These are phyloP conservation scores for Fraxinus excelsior DNA, from an alignment of 257 asterid genomes.

Conservation along the genomic window DNA sequence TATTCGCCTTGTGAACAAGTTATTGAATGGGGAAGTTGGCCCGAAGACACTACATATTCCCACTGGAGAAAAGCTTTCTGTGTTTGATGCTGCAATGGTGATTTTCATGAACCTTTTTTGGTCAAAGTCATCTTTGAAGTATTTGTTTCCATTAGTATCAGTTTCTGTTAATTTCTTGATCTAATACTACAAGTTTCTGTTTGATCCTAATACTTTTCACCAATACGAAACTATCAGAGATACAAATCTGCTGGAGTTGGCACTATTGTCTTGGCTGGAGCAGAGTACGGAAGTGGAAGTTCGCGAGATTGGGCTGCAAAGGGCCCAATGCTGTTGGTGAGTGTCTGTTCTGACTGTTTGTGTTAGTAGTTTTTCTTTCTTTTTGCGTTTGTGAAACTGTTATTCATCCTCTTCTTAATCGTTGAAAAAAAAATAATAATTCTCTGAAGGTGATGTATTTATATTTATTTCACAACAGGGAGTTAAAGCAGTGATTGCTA, in stretches of 20 bases:
- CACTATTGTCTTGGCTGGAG: slow-evolving; percentile 95
- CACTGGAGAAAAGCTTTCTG: slow-evolving; percentile 72
- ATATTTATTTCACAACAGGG: slow-evolving; percentile 48
- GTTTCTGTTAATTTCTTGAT: not conserved
- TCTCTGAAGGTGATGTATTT: not conserved
- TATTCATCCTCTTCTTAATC: not conserved
- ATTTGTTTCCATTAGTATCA: not conserved
- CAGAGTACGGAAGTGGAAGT: slow-evolving; percentile 98
- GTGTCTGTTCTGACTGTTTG: not conserved
- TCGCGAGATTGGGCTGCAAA: slow-evolving; percentile 99
- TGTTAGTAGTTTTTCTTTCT: not conserved
- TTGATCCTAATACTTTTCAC: slow-evolving; percentile 15
- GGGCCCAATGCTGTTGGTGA: slow-evolving; percentile 95
- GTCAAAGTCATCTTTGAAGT: slow-evolving; percentile 9
- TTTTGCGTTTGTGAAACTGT: slow-evolving; percentile 3
- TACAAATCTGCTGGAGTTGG: slow-evolving; percentile 80
- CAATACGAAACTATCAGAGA: slow-evolving; percentile 48
- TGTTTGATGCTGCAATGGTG: slow-evolving; percentile 94
- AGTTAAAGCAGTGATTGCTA: slow-evolving; percentile 94
- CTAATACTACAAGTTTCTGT: not conserved
- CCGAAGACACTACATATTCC: slow-evolving; percentile 90
- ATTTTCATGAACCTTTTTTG: not conserved
- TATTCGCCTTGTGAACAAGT: slow-evolving; percentile 86
- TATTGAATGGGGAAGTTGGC: slow-evolving; percentile 92
- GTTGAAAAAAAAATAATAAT: not conserved